phyloP scores from a whole-genome alignment of 352 stramenopile genomes.

The Globisporangium carolinianum region DNA sequence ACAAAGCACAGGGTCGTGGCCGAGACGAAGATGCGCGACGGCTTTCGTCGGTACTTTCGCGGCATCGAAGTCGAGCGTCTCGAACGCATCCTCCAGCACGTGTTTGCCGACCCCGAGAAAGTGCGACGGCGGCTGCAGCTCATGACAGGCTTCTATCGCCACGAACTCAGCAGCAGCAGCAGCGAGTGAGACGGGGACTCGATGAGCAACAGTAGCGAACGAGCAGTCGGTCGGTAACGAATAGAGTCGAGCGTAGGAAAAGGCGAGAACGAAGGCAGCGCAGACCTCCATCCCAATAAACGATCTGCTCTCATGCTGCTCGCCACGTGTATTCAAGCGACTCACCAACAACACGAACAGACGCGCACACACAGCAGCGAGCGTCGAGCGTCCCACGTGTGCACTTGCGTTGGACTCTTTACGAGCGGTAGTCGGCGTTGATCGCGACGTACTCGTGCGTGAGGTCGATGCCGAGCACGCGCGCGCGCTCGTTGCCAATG shows the following conservation, averaged over 20 bases:
- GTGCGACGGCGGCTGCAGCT: conserved; percentile 55
- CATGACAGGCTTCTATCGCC: conserved; percentile 51
- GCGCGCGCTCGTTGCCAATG: conserved; percentile 69
- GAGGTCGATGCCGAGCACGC: conserved; percentile 95
- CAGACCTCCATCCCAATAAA: too few species aligned
- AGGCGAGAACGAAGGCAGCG: background rate
- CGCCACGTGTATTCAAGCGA: too few species aligned
- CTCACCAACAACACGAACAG: too few species aligned
- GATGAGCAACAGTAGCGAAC: background rate
- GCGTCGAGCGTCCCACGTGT: too few species aligned
- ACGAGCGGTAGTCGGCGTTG: conserved; percentile 98
- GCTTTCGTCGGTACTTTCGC: conserved; percentile 59
- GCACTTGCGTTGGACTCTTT: conserved; percentile 11
- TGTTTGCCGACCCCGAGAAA: conserved; percentile 48
- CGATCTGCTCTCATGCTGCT: too few species aligned
- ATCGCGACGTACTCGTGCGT: conserved; percentile 98
- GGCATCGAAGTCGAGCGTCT: conserved; percentile 49
- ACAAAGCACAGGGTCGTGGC: conserved; percentile 29
- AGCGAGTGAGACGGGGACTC: background rate
- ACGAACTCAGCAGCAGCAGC: conserved; percentile 10
- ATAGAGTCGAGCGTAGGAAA: background rate
- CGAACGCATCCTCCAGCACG: conserved; percentile 33
- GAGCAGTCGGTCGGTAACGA: background rate
- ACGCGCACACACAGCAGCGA: too few species aligned
- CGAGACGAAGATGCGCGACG: conserved; percentile 67